These are phyloP conservation scores for Phytophthora aleatoria DNA, from an alignment of 352 stramenopile species.

Conservation along the genomic window DNA sequence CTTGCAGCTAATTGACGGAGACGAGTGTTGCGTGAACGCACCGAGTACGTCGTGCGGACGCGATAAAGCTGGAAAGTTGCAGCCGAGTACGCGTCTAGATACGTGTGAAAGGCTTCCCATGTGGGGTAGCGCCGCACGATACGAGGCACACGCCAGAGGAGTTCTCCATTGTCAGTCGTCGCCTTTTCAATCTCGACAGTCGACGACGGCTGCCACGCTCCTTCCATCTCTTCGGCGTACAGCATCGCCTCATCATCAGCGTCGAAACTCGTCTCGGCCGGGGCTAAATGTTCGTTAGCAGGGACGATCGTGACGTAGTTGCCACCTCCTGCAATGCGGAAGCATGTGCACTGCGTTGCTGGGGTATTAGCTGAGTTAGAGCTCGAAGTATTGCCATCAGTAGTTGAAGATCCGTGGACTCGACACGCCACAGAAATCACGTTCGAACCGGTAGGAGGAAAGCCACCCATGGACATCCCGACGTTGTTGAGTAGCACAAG, in stretches of 20 bases:
- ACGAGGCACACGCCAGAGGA: conserved; percentile 53
- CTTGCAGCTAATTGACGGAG: conserved; percentile 55
- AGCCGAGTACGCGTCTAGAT: conserved; percentile 62
- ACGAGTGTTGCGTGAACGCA: conserved; percentile 61
- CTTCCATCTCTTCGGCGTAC: conserved; percentile 38
- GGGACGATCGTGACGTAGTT: conserved; percentile 40
- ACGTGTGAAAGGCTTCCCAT: conserved; percentile 65
- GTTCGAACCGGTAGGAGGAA: conserved; percentile 20
- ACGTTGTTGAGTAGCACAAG: conserved; percentile 32
- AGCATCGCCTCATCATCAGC: conserved; percentile 25
- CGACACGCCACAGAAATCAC: conserved; percentile 35
- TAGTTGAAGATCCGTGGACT: conserved; percentile 30
- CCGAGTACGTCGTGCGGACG: conserved; percentile 76
- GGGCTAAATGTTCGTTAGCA: conserved; percentile 15
- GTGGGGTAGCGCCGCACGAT: conserved; percentile 52
- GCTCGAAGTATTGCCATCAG: background rate
- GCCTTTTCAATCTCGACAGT: conserved; percentile 30
- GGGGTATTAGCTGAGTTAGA: conserved; percentile 5
- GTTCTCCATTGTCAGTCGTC: conserved; percentile 31
- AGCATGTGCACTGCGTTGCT: conserved; percentile 40
- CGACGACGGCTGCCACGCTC: conserved; percentile 33
- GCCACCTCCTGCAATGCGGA: conserved; percentile 28
- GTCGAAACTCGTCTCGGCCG: conserved; percentile 23
- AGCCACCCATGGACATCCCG: conserved; percentile 10
- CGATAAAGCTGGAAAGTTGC: conserved; percentile 75